These are phyloP conservation scores for Auricularia auricula-judae DNA, from an alignment of 768 basidiomycete species.

Conservation along the genomic window DNA sequence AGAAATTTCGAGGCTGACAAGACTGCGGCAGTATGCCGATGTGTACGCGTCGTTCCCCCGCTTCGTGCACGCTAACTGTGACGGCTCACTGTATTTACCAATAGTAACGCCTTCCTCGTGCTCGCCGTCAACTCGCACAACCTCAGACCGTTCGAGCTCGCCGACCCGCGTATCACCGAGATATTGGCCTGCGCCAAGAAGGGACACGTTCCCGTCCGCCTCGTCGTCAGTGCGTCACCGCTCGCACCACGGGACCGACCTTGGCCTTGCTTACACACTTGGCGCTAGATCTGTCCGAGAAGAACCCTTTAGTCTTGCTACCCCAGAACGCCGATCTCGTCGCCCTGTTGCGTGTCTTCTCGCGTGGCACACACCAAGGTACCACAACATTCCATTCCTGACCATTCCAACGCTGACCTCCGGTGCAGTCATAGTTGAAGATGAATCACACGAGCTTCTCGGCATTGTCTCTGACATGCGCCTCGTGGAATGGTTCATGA, in stretches of 20 bases:
- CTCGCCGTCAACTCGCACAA: slow-evolving; percentile 73
- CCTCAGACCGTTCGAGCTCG: slow-evolving; percentile 46
- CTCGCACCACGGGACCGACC: not conserved
- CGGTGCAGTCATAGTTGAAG: slow-evolving; percentile 43
- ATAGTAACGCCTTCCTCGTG: slow-evolving; percentile 65
- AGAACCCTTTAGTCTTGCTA: slow-evolving; percentile 62
- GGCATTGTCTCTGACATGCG: slow-evolving; percentile 61
- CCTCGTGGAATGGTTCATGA: slow-evolving; percentile 11
- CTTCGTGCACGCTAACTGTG: not conserved
- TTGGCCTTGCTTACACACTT: not conserved
- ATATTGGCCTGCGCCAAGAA: slow-evolving; percentile 67
- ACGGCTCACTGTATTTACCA: not conserved
- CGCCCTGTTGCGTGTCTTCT: slow-evolving; percentile 52
- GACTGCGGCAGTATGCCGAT: slow-evolving; percentile 52
- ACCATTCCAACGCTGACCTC: not conserved
- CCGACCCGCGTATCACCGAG: slow-evolving; percentile 48
- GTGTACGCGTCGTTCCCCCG: slow-evolving; percentile 21
- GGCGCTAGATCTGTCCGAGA: slow-evolving; percentile 64
- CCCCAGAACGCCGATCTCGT: slow-evolving; percentile 53
- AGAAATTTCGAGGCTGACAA: slow-evolving; percentile 1
- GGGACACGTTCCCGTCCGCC: slow-evolving; percentile 60
- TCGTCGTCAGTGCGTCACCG: slow-evolving; percentile 59
- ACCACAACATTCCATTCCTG: not conserved
- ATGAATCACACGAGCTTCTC: slow-evolving; percentile 34
- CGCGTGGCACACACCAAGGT: slow-evolving; percentile 67